These are phyloP conservation scores for Apiotrichum domesticum DNA, from an alignment of 1,284 basidiomycete genomes.

Conservation along the genomic window DNA sequence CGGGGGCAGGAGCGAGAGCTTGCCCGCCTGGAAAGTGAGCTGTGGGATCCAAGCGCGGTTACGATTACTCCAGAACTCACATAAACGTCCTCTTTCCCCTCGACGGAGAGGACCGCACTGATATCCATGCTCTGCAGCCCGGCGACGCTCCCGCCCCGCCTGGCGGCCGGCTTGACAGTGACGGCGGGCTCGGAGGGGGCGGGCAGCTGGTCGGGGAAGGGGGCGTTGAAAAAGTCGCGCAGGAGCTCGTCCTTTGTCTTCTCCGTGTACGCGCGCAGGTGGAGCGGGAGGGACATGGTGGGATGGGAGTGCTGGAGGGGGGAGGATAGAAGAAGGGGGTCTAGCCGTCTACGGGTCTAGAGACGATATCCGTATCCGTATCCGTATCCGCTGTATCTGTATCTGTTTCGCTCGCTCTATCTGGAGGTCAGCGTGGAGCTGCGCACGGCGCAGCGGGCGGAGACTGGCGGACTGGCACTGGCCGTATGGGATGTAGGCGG, in stretches of 20 bases:
- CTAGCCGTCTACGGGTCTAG: too few relatives aligned
- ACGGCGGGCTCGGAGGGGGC: conserved; percentile 29
- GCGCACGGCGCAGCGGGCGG: too few relatives aligned
- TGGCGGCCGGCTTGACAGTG: conserved; percentile 24
- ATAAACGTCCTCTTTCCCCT: conserved; percentile 84
- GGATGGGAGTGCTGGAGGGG: not conserved
- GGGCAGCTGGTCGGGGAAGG: conserved; percentile 45
- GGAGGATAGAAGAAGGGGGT: too few relatives aligned
- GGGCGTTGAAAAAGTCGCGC: conserved; percentile 77
- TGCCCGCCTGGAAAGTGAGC: conserved; percentile 63
- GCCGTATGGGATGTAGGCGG: too few relatives aligned
- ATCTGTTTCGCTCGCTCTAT: too few relatives aligned
- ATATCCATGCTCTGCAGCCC: conserved; percentile 66
- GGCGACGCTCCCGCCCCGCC: conserved; percentile 6
- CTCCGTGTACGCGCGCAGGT: conserved; percentile 82
- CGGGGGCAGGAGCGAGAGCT: conserved; percentile 79
- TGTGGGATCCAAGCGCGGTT: too few relatives aligned
- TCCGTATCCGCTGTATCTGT: too few relatives aligned
- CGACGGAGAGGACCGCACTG: conserved; percentile 76
- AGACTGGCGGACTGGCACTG: too few relatives aligned
- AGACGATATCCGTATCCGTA: too few relatives aligned
- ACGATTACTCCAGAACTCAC: conserved; percentile 54
- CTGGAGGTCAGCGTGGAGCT: too few relatives aligned
- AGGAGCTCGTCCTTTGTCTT: conserved; percentile 77
- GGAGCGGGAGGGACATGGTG: conserved; percentile 52